Evolutionary conservation across 176 grass and related monocot genomes (phyloP).

Genomic region (Tillandsia fasciculata): DNA sequence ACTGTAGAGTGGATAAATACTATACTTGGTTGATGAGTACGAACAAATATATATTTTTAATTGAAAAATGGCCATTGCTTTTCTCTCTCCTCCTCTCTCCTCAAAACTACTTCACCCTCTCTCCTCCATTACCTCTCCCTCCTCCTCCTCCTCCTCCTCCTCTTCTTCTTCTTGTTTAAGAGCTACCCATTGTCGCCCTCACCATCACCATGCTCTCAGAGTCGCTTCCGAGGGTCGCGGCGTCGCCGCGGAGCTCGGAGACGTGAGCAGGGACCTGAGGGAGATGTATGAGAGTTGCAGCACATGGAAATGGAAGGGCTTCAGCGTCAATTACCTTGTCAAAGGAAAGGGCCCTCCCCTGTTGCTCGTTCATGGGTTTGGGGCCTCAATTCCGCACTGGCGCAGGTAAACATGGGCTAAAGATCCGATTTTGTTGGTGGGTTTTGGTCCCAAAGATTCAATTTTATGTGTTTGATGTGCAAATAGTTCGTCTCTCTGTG

Average conservation of each 20-base stretch:
- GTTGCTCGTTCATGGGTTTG: constrained; percentile 90
- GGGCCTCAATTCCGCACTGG: constrained; percentile 86
- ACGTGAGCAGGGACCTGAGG: constrained; percentile 20
- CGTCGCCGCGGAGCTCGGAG: constrained; percentile 1
- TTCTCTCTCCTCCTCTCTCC: not conserved
- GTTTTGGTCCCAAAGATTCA: not conserved
- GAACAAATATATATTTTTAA: not conserved
- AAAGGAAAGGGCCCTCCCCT: constrained; percentile 56
- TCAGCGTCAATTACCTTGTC: constrained; percentile 72
- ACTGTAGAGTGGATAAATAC: too few relatives aligned
- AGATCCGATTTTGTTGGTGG: not conserved
- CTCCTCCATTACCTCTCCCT: not conserved
- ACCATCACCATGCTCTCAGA: constrained; percentile 10
- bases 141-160: not conserved
- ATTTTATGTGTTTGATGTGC: not conserved
- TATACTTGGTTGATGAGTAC: not conserved
- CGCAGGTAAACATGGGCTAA: constrained; percentile 42
- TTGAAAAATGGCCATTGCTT: not conserved
- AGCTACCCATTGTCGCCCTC: not conserved
- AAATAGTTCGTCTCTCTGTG: not conserved
- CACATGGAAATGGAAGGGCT: constrained; percentile 64
- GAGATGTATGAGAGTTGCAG: constrained; percentile 53
- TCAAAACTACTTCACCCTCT: not conserved
- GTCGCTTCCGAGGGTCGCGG: constrained; percentile 10
- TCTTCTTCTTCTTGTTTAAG: constrained; percentile 1